Percentiles rank a stretch among this genome's conserved stretches.
phyloP scores from a whole-genome alignment of 108 stramenopile genomes.

The Aureococcus anophagefferens region DNA sequence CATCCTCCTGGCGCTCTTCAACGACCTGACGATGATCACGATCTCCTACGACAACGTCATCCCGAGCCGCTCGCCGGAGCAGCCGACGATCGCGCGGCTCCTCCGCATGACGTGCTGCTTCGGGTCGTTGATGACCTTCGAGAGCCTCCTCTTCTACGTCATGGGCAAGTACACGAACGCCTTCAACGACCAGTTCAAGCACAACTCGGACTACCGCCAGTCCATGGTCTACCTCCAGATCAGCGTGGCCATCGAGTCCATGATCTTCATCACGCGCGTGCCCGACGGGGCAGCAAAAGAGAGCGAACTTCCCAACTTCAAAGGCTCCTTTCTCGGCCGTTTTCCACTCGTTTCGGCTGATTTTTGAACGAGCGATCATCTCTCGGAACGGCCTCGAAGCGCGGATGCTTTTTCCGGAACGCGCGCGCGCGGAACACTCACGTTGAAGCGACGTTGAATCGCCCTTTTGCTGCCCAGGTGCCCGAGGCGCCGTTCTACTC shows the following conservation, averaged over 20 bases:
- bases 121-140: slow-evolving; percentile 40
- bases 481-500: neutral
- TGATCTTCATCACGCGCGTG: slow-evolving; percentile 28
- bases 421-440: too few species aligned
- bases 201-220: neutral
- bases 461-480: too few species aligned
- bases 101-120: slow-evolving; percentile 45
- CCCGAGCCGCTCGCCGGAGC: slow-evolving; percentile 50
- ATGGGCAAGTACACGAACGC: slow-evolving; percentile 50
- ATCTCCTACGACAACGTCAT: slow-evolving; percentile 71
- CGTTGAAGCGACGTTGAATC: too few species aligned
- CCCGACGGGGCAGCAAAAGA: too few species aligned
- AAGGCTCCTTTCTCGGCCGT: too few species aligned
- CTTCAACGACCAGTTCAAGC: slow-evolving; percentile 18
- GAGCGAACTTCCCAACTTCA: too few species aligned
- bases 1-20: slow-evolving; percentile 69
- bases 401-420: too few species aligned
- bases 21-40: slow-evolving; percentile 70
- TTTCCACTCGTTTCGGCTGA: too few species aligned
- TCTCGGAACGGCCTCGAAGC: too few species aligned
- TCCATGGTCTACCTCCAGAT: slow-evolving; percentile 25
- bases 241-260: slow-evolving; percentile 19
- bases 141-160: slow-evolving; percentile 30
- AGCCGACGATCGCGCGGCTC: slow-evolving; percentile 38
- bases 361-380: too few species aligned